Percentiles rank a stretch among this genome's conserved stretches.
phyloP scores from a whole-genome alignment of 345 rosid genomes.

The Abelmoschus esculentus region DNA sequence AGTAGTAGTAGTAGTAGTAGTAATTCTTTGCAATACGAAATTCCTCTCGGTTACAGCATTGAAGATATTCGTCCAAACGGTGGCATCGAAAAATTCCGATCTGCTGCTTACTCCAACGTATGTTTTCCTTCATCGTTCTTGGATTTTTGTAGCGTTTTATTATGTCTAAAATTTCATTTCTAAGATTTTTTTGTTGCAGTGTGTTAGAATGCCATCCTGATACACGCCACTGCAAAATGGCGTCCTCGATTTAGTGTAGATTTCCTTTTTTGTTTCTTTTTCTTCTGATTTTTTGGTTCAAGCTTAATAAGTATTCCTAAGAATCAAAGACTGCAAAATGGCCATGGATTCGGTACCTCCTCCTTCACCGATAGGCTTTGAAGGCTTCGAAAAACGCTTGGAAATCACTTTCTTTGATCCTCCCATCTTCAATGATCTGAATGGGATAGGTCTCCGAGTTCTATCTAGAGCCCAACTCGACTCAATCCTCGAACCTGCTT shows the following conservation, averaged over 20 bases:
- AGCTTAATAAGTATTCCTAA: not conserved
- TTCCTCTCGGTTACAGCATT: conserved; percentile 76
- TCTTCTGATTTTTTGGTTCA: not conserved
- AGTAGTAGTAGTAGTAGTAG: conserved; percentile 30
- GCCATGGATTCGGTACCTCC: conserved; percentile 16
- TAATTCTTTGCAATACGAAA: conserved; percentile 50
- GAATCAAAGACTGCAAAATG: no score
- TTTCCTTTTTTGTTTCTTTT: not conserved
- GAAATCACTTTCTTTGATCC: conserved; percentile 54
- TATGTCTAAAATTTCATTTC: not conserved
- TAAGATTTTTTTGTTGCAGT: conserved; percentile 32
- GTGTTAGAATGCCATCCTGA: conserved; percentile 85
- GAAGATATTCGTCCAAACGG: conserved; percentile 89
- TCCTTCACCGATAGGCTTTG: conserved; percentile 48
- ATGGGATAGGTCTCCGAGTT: conserved; percentile 45
- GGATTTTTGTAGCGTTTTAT: not conserved
- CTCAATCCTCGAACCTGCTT: conserved; percentile 49
- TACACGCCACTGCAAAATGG: conserved; percentile 11
- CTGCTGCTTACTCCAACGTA: conserved; percentile 84
- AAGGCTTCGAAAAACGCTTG: conserved; percentile 74
- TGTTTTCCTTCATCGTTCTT: not conserved
- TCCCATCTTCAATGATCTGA: conserved; percentile 39
- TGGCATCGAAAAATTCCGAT: conserved; percentile 76
- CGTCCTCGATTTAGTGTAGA: conserved; percentile 18
- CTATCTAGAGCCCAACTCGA: conserved; percentile 46